Conservation (phyloP, 108 stramenopile genomes). For the Epithemia pelagica region DNA sequence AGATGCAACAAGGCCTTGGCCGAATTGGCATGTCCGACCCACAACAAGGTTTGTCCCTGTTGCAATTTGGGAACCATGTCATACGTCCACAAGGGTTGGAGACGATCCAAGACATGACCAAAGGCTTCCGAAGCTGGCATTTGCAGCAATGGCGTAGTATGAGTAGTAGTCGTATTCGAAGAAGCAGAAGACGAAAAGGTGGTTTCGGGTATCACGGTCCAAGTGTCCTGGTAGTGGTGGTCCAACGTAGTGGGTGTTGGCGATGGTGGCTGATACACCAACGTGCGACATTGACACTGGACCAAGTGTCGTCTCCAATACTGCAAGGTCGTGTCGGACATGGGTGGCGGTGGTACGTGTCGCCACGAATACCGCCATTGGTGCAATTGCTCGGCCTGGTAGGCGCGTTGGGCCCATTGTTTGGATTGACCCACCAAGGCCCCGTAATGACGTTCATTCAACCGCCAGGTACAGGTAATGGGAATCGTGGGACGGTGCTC, state of each 20-base stretch:
- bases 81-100: conserved; percentile 3
- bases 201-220: background rate
- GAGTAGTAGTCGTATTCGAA: background rate
- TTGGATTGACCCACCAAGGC: conserved; percentile 77
- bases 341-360: conserved; percentile 47
- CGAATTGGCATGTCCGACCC: conserved; percentile 9
- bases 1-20: conserved; percentile 4
- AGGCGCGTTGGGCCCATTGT: conserved; percentile 81
- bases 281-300: background rate
- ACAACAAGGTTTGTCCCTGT: conserved; percentile 8
- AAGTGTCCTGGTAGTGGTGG: background rate
- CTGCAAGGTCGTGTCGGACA: background rate
- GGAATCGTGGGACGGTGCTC: conserved; percentile 3
- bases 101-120: background rate
- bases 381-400: conserved; percentile 89
- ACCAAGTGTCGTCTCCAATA: background rate
- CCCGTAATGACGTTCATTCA: conserved; percentile 11
- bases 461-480: conserved; percentile 2
- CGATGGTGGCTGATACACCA: background rate
- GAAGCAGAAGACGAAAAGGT: too few relatives aligned
- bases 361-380: conserved; percentile 87
- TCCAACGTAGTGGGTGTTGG: background rate
- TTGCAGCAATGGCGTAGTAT: background rate
- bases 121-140: conserved; percentile 8
- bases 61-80: conserved; percentile 1